These are phyloP conservation scores for Pichia inconspicua DNA, from an alignment of 1,139 yeast genomes.

Conservation along the genomic window DNA sequence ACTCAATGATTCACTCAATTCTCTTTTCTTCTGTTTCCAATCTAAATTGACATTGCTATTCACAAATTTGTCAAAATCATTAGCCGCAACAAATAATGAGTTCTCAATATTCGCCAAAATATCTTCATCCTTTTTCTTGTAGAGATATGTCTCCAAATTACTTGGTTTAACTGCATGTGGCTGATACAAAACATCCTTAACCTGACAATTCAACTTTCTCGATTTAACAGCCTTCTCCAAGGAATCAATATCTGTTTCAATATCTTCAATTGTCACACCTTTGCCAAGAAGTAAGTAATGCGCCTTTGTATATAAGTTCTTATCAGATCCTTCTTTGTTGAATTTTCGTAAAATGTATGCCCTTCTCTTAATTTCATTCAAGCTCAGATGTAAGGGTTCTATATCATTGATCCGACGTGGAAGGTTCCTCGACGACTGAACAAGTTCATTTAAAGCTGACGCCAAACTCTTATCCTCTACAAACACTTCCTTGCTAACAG, in stretches of 20 bases:
- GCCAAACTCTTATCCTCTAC: neutral
- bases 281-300: conserved; percentile 86
- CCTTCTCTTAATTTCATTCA: conserved; percentile 68
- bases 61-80: conserved; percentile 75
- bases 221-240: neutral
- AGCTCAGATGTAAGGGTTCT: conserved; percentile 67
- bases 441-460: conserved; percentile 46
- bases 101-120: conserved; percentile 80
- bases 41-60: conserved; percentile 68
- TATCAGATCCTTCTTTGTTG: conserved; percentile 28
- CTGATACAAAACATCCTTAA: neutral
- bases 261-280: conserved; percentile 83
- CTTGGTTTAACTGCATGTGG: conserved; percentile 2
- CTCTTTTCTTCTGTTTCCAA: conserved; percentile 74
- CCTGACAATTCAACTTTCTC: neutral
- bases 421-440: conserved; percentile 63
- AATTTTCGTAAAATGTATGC: conserved; percentile 53
- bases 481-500: neutral
- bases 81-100: conserved; percentile 63
- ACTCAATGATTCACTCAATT: conserved; percentile 64
- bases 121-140: conserved; percentile 71
- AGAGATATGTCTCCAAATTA: conserved; percentile 51
- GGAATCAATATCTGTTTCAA: conserved; percentile 24
- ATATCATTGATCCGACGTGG: conserved; percentile 59
- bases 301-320: conserved; percentile 63